Percentiles rank a stretch among this genome's conserved stretches.
These are phyloP conservation scores for Fusarium incarnatum DNA, from an alignment of 2,329 filamentous ascomycete genomes.

Conservation along the genomic window DNA sequence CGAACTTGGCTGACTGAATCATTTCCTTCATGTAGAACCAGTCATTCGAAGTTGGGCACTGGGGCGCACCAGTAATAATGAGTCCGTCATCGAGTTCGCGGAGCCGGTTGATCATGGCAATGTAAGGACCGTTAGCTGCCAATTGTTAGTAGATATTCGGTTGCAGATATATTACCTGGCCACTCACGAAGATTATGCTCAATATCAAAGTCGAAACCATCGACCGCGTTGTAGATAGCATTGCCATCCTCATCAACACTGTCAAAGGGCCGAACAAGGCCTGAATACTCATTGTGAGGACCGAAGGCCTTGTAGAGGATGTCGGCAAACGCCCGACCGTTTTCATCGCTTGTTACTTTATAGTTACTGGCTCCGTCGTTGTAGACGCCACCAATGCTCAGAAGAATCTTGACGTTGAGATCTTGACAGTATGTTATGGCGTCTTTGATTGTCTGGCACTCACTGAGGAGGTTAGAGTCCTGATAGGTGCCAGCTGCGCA, in stretches of 20 bases:
- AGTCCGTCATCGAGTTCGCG: constrained; percentile 48
- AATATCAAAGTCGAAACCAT: constrained; percentile 60
- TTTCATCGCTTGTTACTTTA: constrained; percentile 46
- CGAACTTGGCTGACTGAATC: constrained; percentile 56
- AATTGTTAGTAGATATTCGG: background rate
- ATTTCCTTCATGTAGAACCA: constrained; percentile 53
- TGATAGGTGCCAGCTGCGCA: constrained; percentile 49
- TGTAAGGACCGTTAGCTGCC: constrained; percentile 52
- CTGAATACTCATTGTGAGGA: constrained; percentile 49
- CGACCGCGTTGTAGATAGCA: constrained; percentile 46
- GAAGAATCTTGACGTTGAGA: constrained; percentile 57
- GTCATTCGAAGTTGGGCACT: constrained; percentile 52
- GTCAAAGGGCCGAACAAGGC: constrained; percentile 56
- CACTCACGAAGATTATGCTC: constrained; percentile 51
- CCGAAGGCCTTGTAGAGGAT: constrained; percentile 56
- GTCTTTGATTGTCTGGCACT: constrained; percentile 52
- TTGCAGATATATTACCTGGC: background rate
- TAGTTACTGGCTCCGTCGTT: constrained; percentile 49
- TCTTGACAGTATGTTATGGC: constrained; percentile 57
- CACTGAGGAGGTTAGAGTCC: constrained; percentile 48
- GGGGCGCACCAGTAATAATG: constrained; percentile 59
- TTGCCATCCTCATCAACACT: constrained; percentile 36
- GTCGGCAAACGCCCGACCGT: constrained; percentile 53
- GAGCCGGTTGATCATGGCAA: constrained; percentile 54
- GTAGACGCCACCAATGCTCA: constrained; percentile 56